phyloP scores from a whole-genome alignment of 495 filamentous ascomycete genomes.

The Annulohypoxylon moriforme region DNA sequence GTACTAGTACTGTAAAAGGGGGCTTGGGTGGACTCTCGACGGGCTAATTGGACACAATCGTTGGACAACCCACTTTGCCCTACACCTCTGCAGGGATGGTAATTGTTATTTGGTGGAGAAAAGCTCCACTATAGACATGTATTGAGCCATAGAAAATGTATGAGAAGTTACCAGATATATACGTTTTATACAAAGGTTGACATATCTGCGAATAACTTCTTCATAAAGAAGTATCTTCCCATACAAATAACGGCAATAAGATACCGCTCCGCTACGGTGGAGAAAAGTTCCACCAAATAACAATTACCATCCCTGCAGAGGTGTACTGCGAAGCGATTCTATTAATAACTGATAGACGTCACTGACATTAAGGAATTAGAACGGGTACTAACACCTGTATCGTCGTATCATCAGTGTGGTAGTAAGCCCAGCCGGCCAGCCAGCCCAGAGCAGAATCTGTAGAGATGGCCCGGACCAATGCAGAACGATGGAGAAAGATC shows the following conservation, averaged over 20 bases:
- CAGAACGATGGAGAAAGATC: conserved; percentile 12
- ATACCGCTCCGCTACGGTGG: no score
- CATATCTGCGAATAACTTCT: no score
- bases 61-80: conserved; percentile 14
- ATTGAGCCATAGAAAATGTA: no score
- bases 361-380: conserved; percentile 31
- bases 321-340: conserved; percentile 30
- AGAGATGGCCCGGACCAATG: conserved; percentile 26
- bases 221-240: no score
- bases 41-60: conserved; percentile 28
- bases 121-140: no score
- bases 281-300: no score
- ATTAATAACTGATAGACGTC: conserved; percentile 44
- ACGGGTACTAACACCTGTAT: conserved; percentile 28
- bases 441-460: conserved; percentile 27
- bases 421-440: conserved; percentile 21
- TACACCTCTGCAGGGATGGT: no score
- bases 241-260: no score
- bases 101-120: no score
- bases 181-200: no score
- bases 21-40: conserved; percentile 29
- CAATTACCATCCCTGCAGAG: no score
- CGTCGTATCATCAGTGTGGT: conserved; percentile 17
- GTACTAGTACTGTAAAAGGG: conserved; percentile 35
- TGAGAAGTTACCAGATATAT: no score